Evolutionary conservation across 2,329 filamentous ascomycete species (phyloP).

Genomic region (Fusarium nematophilum): DNA sequence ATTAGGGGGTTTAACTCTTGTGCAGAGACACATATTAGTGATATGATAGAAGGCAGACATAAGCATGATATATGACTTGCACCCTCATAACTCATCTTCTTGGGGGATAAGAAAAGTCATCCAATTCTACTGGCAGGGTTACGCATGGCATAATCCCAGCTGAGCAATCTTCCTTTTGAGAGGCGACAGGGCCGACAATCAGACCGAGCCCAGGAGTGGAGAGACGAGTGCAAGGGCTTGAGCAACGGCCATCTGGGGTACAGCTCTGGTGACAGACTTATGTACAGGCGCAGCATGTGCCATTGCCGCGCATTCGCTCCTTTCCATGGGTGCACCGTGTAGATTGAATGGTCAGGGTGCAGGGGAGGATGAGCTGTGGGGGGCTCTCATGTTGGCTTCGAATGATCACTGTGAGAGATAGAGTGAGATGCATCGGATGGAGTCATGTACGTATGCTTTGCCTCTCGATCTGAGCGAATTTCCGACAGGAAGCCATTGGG

Average conservation of each 20-base stretch:
- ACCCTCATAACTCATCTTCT: slow-evolving; percentile 2
- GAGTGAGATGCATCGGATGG: neutral
- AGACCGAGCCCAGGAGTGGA: slow-evolving; percentile 39
- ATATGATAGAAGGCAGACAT: neutral
- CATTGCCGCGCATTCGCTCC: slow-evolving; percentile 31
- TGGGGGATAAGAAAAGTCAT: slow-evolving; percentile 2
- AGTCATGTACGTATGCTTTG: no score
- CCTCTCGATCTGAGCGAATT: neutral
- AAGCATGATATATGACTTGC: slow-evolving; percentile 8
- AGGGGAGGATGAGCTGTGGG: neutral
- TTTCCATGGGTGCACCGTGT: neutral
- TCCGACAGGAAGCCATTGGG: slow-evolving; percentile 8
- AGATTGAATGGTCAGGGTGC: neutral
- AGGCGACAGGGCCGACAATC: slow-evolving; percentile 35
- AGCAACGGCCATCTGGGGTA: slow-evolving; percentile 39
- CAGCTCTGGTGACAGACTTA: slow-evolving; percentile 29
- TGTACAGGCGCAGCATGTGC: slow-evolving; percentile 27
- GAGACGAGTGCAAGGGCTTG: slow-evolving; percentile 13
- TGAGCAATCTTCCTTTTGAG: slow-evolving; percentile 23
- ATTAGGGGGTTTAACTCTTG: no score
- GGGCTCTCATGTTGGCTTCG: neutral
- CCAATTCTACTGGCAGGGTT: neutral
- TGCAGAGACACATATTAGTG: no score
- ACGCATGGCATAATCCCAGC: slow-evolving; percentile 8
- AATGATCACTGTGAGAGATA: slow-evolving; percentile 3